phyloP scores from a whole-genome alignment of 2,329 filamentous ascomycete species.

The Fusarium decemcellulare region DNA sequence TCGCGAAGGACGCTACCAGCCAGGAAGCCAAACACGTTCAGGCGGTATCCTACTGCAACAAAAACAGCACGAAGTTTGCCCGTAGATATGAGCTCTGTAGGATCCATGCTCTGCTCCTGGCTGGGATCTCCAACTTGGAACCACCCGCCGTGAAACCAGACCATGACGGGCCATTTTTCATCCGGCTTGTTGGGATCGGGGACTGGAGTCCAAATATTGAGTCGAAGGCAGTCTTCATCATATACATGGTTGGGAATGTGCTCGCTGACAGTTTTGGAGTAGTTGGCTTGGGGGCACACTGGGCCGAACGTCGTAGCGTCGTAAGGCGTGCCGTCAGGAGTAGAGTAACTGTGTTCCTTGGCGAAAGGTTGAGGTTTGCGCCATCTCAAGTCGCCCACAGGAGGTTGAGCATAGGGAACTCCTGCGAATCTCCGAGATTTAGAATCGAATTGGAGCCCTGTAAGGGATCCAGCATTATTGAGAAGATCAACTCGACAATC shows the following conservation, averaged over 20 bases:
- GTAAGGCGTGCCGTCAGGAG: slow-evolving; percentile 45
- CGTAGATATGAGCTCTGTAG: slow-evolving; percentile 58
- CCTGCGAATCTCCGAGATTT: slow-evolving; percentile 53
- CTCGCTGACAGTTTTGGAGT: slow-evolving; percentile 24
- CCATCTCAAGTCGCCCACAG: slow-evolving; percentile 54
- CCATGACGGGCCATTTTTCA: slow-evolving; percentile 50
- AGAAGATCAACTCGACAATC: slow-evolving; percentile 18
- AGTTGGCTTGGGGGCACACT: slow-evolving; percentile 56
- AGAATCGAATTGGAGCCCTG: slow-evolving; percentile 52
- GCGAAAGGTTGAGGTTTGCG: slow-evolving; percentile 53
- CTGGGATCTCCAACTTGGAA: slow-evolving; percentile 62
- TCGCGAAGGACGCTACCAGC: slow-evolving; percentile 4
- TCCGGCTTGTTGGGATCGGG: slow-evolving; percentile 21
- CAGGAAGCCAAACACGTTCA: slow-evolving; percentile 30
- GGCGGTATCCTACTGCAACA: slow-evolving; percentile 25
- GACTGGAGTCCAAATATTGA: slow-evolving; percentile 63
- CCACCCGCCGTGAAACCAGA: slow-evolving; percentile 62
- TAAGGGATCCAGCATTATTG: slow-evolving; percentile 30
- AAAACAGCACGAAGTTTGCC: slow-evolving; percentile 14
- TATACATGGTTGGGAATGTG: slow-evolving; percentile 15
- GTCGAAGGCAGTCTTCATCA: slow-evolving; percentile 59
- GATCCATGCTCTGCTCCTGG: slow-evolving; percentile 58
- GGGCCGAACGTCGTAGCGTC: slow-evolving; percentile 54
- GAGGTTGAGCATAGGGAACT: slow-evolving; percentile 58
- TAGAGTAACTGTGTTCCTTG: slow-evolving; percentile 45